phyloP scores from a whole-genome alignment of 2,329 filamentous ascomycete species.

The Metarhizium brunneum region DNA sequence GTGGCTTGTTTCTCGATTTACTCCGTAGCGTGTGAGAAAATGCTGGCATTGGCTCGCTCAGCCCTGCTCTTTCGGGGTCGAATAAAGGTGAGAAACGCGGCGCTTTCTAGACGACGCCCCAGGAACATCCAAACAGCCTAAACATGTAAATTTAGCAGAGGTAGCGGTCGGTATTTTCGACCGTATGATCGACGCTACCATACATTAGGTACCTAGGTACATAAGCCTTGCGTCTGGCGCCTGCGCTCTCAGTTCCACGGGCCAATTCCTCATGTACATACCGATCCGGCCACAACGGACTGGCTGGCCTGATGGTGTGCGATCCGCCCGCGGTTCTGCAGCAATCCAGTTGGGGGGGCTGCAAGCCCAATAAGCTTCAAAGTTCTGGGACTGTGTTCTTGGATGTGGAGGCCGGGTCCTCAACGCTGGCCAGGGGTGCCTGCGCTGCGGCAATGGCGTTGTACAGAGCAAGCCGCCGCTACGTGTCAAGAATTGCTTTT shows the following conservation, averaged over 20 bases:
- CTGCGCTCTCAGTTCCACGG: too few relatives aligned
- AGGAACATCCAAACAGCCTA: neutral
- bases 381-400: neutral
- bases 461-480: neutral
- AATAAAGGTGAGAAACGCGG: neutral
- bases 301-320: neutral
- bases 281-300: too few relatives aligned
- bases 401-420: neutral
- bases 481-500: neutral
- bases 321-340: neutral
- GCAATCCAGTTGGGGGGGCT: neutral
- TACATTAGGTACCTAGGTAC: too few relatives aligned
- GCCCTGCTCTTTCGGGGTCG: neutral
- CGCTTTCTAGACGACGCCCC: neutral
- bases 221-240: too few relatives aligned
- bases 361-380: neutral
- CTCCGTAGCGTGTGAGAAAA: too few relatives aligned
- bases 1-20: too few relatives aligned
- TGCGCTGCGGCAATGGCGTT: neutral
- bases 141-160: neutral
- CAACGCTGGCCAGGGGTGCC: neutral
- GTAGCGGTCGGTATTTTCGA: neutral
- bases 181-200: too few relatives aligned
- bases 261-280: too few relatives aligned
- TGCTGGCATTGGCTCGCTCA: too few relatives aligned